These are phyloP conservation scores for Aureobasidium zeae DNA, from an alignment of 2,329 filamentous ascomycete genomes.

Conservation along the genomic window DNA sequence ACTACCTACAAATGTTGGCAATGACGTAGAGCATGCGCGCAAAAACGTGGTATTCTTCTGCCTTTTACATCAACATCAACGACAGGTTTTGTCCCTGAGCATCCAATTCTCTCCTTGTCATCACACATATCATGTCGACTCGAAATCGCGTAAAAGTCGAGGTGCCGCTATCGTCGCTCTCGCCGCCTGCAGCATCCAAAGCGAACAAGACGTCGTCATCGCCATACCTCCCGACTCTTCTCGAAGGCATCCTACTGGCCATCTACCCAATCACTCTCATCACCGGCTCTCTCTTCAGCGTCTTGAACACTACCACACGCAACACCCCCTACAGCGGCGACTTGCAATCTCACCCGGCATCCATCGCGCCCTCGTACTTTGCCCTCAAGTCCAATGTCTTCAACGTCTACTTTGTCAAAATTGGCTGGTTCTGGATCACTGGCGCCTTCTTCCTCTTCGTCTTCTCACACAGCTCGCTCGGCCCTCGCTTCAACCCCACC, in stretches of 20 bases:
- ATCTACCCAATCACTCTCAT: conserved; percentile 71
- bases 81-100: neutral
- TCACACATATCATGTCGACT: neutral
- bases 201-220: conserved; percentile 22
- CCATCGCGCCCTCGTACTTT: conserved; percentile 70
- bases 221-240: conserved; percentile 59
- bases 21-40: conserved; percentile 2
- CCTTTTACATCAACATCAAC: conserved; percentile 5
- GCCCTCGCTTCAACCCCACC: conserved; percentile 32
- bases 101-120: neutral
- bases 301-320: conserved; percentile 67
- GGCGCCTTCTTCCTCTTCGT: conserved; percentile 62
- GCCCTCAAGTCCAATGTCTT: conserved; percentile 87
- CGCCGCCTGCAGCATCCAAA: neutral
- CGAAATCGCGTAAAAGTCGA: conserved; percentile 9
- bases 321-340: conserved; percentile 51
- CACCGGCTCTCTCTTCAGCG: conserved; percentile 72
- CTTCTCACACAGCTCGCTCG: conserved; percentile 54
- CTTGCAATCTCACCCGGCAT: conserved; percentile 53
- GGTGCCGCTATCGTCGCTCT: neutral
- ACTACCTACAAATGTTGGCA: conserved; percentile 10
- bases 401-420: conserved; percentile 89
- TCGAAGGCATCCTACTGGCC: conserved; percentile 55
- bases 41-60: conserved; percentile 7
- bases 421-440: conserved; percentile 88